Base-by-base conservation (phyloP, 1,284 basidiomycete species). In the Cutaneotrichosporon spelunceum region DNA sequence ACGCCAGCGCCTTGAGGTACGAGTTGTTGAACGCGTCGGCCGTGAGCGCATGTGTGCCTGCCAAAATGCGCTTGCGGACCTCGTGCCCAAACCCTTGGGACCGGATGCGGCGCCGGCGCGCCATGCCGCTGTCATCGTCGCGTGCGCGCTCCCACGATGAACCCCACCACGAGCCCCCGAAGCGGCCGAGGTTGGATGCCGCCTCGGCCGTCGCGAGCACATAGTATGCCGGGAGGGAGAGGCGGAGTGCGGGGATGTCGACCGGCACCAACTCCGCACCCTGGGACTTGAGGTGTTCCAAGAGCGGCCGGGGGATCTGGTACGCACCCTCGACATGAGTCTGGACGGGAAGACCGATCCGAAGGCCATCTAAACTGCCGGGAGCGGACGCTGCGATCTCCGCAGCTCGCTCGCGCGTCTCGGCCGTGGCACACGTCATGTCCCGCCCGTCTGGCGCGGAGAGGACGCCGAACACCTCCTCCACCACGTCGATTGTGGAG, bases 1-100 rank as follows among this genome's bases (percentile, higher is more conserved):
- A 84, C 21, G 86, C 83, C 64, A 93, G 88, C 0, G 96, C 93
- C 79, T 95, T 90, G 4, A 98, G 83, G 75, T 93, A 98, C 76
- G 95, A 97, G 74, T 96, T 97, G 79, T 98, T 90, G 74, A 94
- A 96, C 16, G 92, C 93, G 66, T 92, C 91, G 19, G 93, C 92
- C 0, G 89, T 89, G 21, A 99, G 81, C 1, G 93, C 91, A 74
- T 95, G 93, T 0, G 93, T 93, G 0, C 95, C 95, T 1, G 98
- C 82, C n/a, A 98, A 73, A 19, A 99, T 87, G 1, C 95, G 86
- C 70, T 88, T 89, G 76, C 87, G 84, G 2, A 94, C 94, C 75
- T 99, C 95, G 2, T 75, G 71, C 1, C 95, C 95, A 67, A 98
- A 95, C 10, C 86, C 88, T 44, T 79, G 77, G 0, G 93, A 85